Base-by-base conservation (phyloP, 352 stramenopile genomes). In the Pythium coloratum region DNA sequence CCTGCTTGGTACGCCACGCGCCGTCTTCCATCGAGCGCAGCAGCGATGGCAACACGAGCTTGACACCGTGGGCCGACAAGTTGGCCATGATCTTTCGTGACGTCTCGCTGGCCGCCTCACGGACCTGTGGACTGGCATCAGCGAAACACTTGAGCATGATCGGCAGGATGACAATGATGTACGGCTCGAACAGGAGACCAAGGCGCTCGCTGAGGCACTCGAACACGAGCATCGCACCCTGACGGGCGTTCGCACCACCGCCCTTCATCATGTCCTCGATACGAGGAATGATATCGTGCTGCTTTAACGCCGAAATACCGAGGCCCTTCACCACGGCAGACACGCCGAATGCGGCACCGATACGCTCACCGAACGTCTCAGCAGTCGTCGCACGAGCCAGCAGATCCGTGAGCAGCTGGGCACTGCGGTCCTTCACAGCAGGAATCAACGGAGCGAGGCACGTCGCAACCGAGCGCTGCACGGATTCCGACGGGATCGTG, bases 301-400 rank as follows among this genome's bases (percentile, higher is more conserved):
- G 96, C 76, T 99, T 99, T 12, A 99, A 80, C 42, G 93, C 88
- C 46, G 95, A 95, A 67, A 99, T 99, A 66, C 98, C 98, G 70
- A 99, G 94, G 6, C 98, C 98, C 84, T 99, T 99, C 1, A 99
- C 91, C n/a, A 98, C 90, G 38, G 97, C 97, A 28, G 97, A 98
- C 56, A 99, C 89, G 64, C 98, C 98, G 56, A 98, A 98, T 1
- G 98, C 97, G 42, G 96, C 97, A 49, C 98, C 98, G 72, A 90
- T 95, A 47, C 91, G 86, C 58, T 93, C 84, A n/a, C 86, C 87
- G 42, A 96, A 97, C 44, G 82, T 95, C 66, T 91, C 88, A 16
- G 87, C 76, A 50, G 70, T 78, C 34, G 86, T 95, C 14, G 92
- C 78, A 53, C 81, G 80, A 12, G 76, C 81, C 2, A 97, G 66